Conservation (phyloP, 495 filamentous ascomycete species). For the Copromyces sp. region DNA sequence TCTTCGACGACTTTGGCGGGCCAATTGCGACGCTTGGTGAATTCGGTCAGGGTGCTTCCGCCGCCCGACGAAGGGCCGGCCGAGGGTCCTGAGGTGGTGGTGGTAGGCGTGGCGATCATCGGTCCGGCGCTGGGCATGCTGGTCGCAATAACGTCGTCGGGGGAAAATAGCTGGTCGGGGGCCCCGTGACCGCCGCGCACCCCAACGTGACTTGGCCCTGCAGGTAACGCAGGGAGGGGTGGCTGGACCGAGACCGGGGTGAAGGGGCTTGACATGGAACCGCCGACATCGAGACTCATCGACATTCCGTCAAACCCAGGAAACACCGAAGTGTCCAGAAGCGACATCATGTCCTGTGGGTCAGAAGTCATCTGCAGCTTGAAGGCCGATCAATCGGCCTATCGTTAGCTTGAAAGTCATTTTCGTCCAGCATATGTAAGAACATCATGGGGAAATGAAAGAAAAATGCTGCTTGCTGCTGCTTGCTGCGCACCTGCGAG, state of each 20-base stretch:
- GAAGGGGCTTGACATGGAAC: constrained; percentile 11
- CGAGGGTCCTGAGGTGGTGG: constrained; percentile 1
- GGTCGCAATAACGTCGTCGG: constrained; percentile 7
- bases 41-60: constrained; percentile 65
- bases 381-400: constrained; percentile 3
- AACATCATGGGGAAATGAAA: background rate
- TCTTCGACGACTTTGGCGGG: constrained; percentile 81
- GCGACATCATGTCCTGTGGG: constrained; percentile 28
- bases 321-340: constrained; percentile 30
- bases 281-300: constrained; percentile 27
- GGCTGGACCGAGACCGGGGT: constrained; percentile 5
- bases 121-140: constrained; percentile 5
- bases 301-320: constrained; percentile 27
- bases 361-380: constrained; percentile 19
- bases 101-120: background rate
- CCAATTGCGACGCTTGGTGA: constrained; percentile 82
- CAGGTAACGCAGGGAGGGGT: background rate
- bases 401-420: constrained; percentile 10
- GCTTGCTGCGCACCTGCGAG: constrained; percentile 8
- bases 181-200: background rate
- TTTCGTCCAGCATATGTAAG: constrained; percentile 1
- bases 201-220: background rate
- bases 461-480: background rate
- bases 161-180: constrained; percentile 10
- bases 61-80: constrained; percentile 7